A percentile compares a stretch with the other conserved stretches of the same genome.
These are phyloP conservation scores for Starmerella tilneyi DNA, from an alignment of 805 yeast species.

Conservation along the genomic window DNA sequence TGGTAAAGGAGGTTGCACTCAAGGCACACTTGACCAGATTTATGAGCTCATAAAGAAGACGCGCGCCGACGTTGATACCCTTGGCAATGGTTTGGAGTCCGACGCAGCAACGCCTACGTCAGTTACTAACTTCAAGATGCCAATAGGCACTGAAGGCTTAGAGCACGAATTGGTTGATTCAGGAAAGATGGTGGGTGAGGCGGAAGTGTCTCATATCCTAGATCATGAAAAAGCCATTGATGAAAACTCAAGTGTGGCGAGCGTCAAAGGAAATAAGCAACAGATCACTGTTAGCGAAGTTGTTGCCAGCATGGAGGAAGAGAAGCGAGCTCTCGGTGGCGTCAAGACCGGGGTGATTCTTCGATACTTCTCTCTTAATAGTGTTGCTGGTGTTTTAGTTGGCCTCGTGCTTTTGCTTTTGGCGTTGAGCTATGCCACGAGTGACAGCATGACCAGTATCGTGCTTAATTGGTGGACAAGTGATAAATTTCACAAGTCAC, in stretches of 20 bases:
- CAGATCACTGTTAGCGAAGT: background rate
- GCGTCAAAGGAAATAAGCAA: background rate
- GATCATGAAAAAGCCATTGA: background rate
- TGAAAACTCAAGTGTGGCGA: background rate
- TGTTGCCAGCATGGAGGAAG: background rate
- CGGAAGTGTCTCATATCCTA: background rate
- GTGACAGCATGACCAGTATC: conserved; percentile 28
- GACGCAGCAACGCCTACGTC: background rate
- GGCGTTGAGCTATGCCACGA: conserved; percentile 35
- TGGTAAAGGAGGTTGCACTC: conserved; percentile 40
- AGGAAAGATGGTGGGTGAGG: background rate
- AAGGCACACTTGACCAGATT: background rate
- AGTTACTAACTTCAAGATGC: background rate
- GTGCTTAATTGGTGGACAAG: conserved; percentile 66
- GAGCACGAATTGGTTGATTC: background rate
- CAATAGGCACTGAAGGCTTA: background rate
- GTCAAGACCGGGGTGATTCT: conserved; percentile 26
- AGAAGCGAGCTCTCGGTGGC: conserved; percentile 5
- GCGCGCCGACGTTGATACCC: too few species aligned
- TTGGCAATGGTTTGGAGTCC: too few species aligned
- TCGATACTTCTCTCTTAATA: conserved; percentile 26
- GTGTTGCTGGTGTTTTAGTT: background rate
- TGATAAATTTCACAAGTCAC: conserved; percentile 34
- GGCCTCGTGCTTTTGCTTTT: background rate
- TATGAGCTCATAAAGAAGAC: background rate